Base-by-base conservation (phyloP, 192 early-diverging fungal genomes). In the Phycomyces blakesleeanus region DNA sequence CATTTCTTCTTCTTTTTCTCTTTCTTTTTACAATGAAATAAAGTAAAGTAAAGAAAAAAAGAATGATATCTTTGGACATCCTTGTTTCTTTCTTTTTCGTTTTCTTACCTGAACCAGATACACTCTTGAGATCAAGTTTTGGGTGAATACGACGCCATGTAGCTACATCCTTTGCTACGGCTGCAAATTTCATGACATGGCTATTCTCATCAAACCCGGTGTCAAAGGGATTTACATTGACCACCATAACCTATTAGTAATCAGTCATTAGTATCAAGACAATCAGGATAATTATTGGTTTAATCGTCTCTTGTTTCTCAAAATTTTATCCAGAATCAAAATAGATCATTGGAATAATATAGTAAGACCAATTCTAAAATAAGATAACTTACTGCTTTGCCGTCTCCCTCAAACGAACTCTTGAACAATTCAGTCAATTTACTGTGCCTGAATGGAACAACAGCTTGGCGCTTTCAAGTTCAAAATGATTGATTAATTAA, bases 401-500 rank as follows among this genome's bases (percentile, higher is more conserved):
- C 85, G 29, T 82, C 75, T 7, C 80, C 83, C 44, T 83, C 80
- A 18, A 90, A 74, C 10, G 82, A 79, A 7, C 79, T 80, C 68
- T 87, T 81, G 56, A 88, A 84, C 21, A 88, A 72, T 20, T 84
- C 72, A 0, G 88, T 90, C n/a, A 90, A 69, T 54, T 87, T 88
- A 64, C 82, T 82, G 64, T 87, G 83, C 20, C 80, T 77, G 57
- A 81, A 90, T 4, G 88, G 88, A 12, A 90, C 88, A 2, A 66
- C 51, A 6, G 68, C 65, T 10, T 44, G 70, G 26, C 60, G 63
- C 75, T 80, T 21, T 14, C 21, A 56, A 7, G 3, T 20, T 51
- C 7, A 29, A 18, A 51, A 15, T n/a, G n/a, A 27, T n/a, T 16
- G 21, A 6, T 15, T 11, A 38, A 10, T n/a, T 24, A 42, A 24